A percentile compares a stretch with the other conserved stretches of the same genome.
phyloP scores from a whole-genome alignment of 352 stramenopile genomes.

The Phytophthora pini region DNA sequence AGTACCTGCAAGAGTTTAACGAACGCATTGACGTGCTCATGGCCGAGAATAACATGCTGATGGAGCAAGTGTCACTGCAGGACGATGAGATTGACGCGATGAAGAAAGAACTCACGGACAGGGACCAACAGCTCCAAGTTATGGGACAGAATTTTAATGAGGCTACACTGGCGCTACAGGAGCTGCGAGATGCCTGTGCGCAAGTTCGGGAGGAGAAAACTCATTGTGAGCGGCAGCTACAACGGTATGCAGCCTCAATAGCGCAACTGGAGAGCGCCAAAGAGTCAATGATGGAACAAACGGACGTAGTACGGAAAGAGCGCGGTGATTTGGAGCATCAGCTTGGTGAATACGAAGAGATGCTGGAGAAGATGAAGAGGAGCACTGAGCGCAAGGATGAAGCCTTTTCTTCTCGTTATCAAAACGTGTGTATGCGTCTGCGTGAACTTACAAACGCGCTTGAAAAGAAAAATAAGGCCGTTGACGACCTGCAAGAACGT shows the following conservation, averaged over 20 bases:
- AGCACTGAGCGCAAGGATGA: conserved; percentile 69
- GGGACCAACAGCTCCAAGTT: conserved; percentile 70
- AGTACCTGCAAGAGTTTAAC: conserved; percentile 78
- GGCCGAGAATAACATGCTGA: conserved; percentile 85
- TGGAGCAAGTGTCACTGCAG: conserved; percentile 84
- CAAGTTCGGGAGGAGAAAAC: conserved; percentile 65
- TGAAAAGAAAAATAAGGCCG: conserved; percentile 56
- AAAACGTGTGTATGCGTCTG: conserved; percentile 71
- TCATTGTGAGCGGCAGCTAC: conserved; percentile 71
- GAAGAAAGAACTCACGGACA: conserved; percentile 69
- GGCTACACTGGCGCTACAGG: conserved; percentile 67
- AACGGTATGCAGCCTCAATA: conserved; percentile 69
- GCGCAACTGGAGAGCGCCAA: conserved; percentile 72
- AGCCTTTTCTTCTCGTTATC: conserved; percentile 63
- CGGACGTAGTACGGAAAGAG: conserved; percentile 43
- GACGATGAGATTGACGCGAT: conserved; percentile 70
- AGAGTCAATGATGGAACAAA: conserved; percentile 46
- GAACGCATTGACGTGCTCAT: conserved; percentile 85
- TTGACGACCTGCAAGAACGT: conserved; percentile 64
- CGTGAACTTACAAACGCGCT: conserved; percentile 66
- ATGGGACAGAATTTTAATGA: conserved; percentile 86
- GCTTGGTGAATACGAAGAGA: conserved; percentile 62
- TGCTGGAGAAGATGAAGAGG: conserved; percentile 69
- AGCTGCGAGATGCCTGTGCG: conserved; percentile 65
- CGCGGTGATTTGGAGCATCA: conserved; percentile 50